These are phyloP conservation scores for Ascochyta koolunga DNA, from an alignment of 2,329 filamentous ascomycete species.

Conservation along the genomic window DNA sequence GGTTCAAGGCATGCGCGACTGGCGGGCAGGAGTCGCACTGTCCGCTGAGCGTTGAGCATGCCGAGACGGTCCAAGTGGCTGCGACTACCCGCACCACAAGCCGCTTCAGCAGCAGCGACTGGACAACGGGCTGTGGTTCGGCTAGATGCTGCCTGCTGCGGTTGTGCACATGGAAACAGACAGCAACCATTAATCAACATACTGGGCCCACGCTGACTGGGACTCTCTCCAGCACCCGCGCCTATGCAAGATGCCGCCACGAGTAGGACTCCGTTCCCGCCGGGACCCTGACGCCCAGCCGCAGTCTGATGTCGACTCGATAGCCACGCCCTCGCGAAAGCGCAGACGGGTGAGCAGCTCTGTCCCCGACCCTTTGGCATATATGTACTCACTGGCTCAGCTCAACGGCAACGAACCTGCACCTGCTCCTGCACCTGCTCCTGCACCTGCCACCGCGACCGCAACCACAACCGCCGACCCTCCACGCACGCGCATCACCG, in stretches of 20 bases:
- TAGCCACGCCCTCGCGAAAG: slow-evolving; percentile 56
- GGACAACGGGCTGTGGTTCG: slow-evolving; percentile 10
- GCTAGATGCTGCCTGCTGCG: slow-evolving; percentile 5
- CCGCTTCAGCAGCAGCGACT: slow-evolving; percentile 11
- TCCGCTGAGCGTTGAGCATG: neutral
- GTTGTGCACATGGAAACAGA: slow-evolving; percentile 15
- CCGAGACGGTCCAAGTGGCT: neutral
- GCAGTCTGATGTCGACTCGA: slow-evolving; percentile 50
- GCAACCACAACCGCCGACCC: slow-evolving; percentile 29
- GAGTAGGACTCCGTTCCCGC: slow-evolving; percentile 37
- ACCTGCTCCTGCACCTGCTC: too few species aligned
- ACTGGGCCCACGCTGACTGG: slow-evolving; percentile 24
- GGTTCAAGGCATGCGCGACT: neutral
- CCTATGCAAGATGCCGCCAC: slow-evolving; percentile 39
- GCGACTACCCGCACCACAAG: slow-evolving; percentile 5
- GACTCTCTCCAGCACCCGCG: slow-evolving; percentile 13
- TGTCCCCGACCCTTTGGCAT: neutral
- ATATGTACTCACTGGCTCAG: slow-evolving; percentile 32
- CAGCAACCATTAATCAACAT: slow-evolving; percentile 19
- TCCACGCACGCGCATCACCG: slow-evolving; percentile 42
- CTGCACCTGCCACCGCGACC: too few species aligned
- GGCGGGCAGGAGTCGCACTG: slow-evolving; percentile 1
- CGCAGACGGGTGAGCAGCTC: slow-evolving; percentile 52
- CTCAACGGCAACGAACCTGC: slow-evolving; percentile 42
- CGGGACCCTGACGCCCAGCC: slow-evolving; percentile 41